Base-by-base conservation (phyloP, 108 stramenopile genomes). In the Discostella pseudostelligera region DNA sequence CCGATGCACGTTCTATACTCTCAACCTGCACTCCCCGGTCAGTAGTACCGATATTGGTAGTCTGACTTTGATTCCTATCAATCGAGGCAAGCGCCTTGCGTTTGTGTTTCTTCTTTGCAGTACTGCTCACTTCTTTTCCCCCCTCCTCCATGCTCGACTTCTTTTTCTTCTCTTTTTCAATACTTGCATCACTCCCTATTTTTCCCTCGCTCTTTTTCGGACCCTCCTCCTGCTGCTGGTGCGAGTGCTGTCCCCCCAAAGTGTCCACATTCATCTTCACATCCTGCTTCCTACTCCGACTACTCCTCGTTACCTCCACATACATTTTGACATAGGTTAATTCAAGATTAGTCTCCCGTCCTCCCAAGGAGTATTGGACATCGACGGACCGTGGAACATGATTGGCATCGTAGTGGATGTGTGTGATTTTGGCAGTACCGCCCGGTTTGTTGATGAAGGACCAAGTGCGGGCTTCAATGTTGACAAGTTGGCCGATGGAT, bases 371-470 rank as follows among this genome's bases (percentile, higher is more conserved):
- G 13, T 65, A 65, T 8, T 21, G 19, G 13, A 65, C 64, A 40
- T 65, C 64, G 11, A 59, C 36, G n/a, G 37, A 39, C 9, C 24
- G 17, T 2, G 53, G 7, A 3, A 25, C 22, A 10, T 39, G 37
- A 12, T 22, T 42, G 8, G 24, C 43, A 22, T 46, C 47, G 28
- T 26, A 14, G 22, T 62, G 35, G 12, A 70, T 26, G 13, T 42
- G 25, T 19, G 35, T 63, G 29, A 70, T 50, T 6, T 22, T 58
- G 8, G 46, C 69, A 24, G 20, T 20, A 1, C 69, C 69, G 22
- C 69, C 69, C 1, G 49, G 62, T 36, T 70, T 70, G 53, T 70
- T 70, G 11, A 70, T 64, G 24, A 62, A 62, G 13, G 69, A 51
- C 62, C 62, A 63, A n/a, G 69, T 70, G 7, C 69, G 61, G 12